Percentiles rank a stretch among this genome's conserved stretches.
phyloP scores from a whole-genome alignment of 106 monocot genomes.

The Dioscorea zingiberensis region DNA sequence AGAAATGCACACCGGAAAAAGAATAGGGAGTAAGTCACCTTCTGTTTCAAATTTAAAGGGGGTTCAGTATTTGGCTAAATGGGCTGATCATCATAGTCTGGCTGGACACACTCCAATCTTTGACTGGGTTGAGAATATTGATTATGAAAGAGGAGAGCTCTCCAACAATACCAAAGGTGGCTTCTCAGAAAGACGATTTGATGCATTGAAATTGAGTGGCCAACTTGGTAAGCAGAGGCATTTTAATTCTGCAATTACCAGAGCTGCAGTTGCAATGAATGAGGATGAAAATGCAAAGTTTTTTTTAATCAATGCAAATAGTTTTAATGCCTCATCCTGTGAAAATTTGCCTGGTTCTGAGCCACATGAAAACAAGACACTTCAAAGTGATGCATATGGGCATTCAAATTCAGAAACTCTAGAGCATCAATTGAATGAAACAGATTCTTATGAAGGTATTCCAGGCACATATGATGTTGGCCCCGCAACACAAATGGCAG shows the following conservation, averaged over 20 bases:
- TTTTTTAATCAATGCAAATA: not conserved
- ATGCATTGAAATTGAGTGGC: conserved; percentile 21
- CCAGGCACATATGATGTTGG: conserved; percentile 27
- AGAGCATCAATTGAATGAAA: conserved; percentile 13
- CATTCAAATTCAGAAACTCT: conserved; percentile 22
- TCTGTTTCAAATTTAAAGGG: conserved; percentile 37
- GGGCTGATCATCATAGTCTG: conserved; percentile 30
- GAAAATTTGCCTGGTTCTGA: conserved; percentile 17
- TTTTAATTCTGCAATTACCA: not conserved
- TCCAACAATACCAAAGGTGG: conserved; percentile 47
- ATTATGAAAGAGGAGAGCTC: conserved; percentile 86
- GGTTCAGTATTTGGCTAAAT: conserved; percentile 33
- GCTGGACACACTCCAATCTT: conserved; percentile 34
- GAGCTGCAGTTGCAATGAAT: conserved; percentile 5
- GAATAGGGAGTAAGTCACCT: conserved; percentile 21
- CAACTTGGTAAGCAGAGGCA: conserved; percentile 18
- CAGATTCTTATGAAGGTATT: conserved; percentile 8
- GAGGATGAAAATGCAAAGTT: conserved; percentile 1
- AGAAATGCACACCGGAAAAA: conserved; percentile 19
- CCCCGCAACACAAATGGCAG: conserved; percentile 90
- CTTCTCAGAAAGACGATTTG: conserved; percentile 23
- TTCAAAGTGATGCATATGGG: conserved; percentile 38
- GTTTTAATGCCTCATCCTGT: not conserved
- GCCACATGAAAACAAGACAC: conserved; percentile 43
- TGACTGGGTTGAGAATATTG: conserved; percentile 76